Evolutionary conservation across 129 eudicot genomes (phyloP).

Genomic region (Saposhnikovia divaricata): DNA sequence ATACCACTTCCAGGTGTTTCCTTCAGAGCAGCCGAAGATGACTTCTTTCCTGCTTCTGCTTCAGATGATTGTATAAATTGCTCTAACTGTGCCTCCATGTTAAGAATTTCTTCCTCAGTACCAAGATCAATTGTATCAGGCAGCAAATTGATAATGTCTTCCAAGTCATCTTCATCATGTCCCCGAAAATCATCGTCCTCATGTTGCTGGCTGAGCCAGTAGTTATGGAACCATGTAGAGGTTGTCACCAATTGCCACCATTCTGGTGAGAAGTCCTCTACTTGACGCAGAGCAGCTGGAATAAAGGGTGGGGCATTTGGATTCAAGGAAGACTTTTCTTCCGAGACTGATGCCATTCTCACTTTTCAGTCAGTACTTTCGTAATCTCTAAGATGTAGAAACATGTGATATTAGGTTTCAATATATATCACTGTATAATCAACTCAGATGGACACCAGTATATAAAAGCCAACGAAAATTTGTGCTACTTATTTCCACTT

Average conservation of each 20-base stretch:
- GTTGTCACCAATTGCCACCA: slow-evolving; percentile 88
- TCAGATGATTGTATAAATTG: slow-evolving; percentile 53
- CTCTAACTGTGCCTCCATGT: slow-evolving; percentile 83
- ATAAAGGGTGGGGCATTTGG: slow-evolving; percentile 77
- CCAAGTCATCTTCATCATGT: slow-evolving; percentile 21
- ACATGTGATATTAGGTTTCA: background rate
- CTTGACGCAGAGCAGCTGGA: slow-evolving; percentile 78
- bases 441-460: background rate
- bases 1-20: slow-evolving; percentile 43
- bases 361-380: background rate
- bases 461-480: background rate
- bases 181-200: slow-evolving; percentile 41
- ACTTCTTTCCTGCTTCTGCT: slow-evolving; percentile 22
- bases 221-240: slow-evolving; percentile 71
- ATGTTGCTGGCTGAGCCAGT: slow-evolving; percentile 82
- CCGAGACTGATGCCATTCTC: slow-evolving; percentile 49
- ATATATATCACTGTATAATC: background rate
- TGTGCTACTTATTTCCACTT: background rate
- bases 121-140: slow-evolving; percentile 68
- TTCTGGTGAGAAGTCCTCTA: slow-evolving; percentile 92
- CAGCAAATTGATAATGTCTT: slow-evolving; percentile 47
- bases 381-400: background rate
- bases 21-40: slow-evolving; percentile 15
- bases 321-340: slow-evolving; percentile 56
- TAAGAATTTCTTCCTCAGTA: slow-evolving; percentile 64